These are phyloP conservation scores for Populus deltoides DNA, from an alignment of 345 rosid species.

Conservation along the genomic window DNA sequence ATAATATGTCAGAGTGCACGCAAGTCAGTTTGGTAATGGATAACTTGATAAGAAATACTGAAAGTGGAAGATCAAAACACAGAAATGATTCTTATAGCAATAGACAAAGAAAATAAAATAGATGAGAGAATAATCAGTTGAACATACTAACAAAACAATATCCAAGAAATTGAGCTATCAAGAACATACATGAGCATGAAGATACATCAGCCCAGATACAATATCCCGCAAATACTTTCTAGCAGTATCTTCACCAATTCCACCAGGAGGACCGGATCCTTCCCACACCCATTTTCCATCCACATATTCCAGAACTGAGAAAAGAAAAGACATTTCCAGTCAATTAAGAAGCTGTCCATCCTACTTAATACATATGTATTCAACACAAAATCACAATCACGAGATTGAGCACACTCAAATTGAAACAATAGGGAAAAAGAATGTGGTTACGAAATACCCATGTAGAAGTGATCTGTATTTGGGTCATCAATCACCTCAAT, in stretches of 20 bases:
- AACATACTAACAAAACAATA: neutral
- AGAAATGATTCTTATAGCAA: neutral
- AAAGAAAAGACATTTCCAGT: conserved; percentile 6
- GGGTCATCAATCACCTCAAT: conserved; percentile 99
- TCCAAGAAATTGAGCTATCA: neutral
- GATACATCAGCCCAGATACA: conserved; percentile 86
- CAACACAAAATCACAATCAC: neutral
- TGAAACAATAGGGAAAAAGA: neutral
- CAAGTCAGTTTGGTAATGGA: neutral
- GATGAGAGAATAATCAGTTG: neutral
- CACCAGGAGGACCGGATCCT: conserved; percentile 58
- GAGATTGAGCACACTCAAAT: neutral
- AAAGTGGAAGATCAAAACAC: neutral
- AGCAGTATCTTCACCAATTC: conserved; percentile 71
- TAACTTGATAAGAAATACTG: neutral
- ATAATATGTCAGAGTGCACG: neutral
- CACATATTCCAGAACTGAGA: conserved; percentile 88
- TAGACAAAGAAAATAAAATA: neutral
- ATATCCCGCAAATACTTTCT: conserved; percentile 83
- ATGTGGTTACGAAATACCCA: conserved; percentile 54
- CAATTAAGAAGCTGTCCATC: conserved; percentile 7
- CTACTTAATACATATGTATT: neutral
- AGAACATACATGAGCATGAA: conserved; percentile 83
- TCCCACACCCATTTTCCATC: conserved; percentile 80
- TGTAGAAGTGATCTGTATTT: conserved; percentile 88